Conservation (phyloP, 495 filamentous ascomycete genomes). For the Neurospora sublineolata region DNA sequence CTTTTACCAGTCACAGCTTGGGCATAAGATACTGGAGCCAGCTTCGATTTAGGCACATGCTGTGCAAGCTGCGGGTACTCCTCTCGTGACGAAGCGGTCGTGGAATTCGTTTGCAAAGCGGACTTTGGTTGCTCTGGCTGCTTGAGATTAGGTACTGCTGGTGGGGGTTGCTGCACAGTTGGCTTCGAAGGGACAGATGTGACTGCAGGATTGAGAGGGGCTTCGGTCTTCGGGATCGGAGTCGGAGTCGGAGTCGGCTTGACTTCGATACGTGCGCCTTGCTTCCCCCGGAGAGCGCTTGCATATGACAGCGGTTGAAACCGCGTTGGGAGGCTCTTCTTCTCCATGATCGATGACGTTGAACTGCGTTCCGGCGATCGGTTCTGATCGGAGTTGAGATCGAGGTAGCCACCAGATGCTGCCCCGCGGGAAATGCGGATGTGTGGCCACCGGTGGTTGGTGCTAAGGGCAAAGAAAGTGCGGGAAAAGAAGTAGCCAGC, state of each 20-base stretch:
- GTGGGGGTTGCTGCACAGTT: not conserved
- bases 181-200: not conserved
- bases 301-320: not conserved
- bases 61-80: not conserved
- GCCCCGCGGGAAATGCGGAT: not conserved
- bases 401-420: not conserved
- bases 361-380: not conserved
- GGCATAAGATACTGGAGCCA: not conserved
- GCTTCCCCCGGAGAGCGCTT: not conserved
- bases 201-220: not conserved
- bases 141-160: not conserved
- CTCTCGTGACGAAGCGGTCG: not conserved
- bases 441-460: not conserved
- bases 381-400: not conserved
- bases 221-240: not conserved
- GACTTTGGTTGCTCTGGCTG: not conserved
- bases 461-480: not conserved
- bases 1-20: conserved; percentile 1
- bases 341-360: not conserved
- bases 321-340: not conserved
- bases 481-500: not conserved
- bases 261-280: not conserved
- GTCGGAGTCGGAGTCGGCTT: not conserved
- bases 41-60: not conserved
- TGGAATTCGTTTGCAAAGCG: not conserved